Conservation (phyloP, 768 basidiomycete species). For the Macrolepiota albuminosa region DNA sequence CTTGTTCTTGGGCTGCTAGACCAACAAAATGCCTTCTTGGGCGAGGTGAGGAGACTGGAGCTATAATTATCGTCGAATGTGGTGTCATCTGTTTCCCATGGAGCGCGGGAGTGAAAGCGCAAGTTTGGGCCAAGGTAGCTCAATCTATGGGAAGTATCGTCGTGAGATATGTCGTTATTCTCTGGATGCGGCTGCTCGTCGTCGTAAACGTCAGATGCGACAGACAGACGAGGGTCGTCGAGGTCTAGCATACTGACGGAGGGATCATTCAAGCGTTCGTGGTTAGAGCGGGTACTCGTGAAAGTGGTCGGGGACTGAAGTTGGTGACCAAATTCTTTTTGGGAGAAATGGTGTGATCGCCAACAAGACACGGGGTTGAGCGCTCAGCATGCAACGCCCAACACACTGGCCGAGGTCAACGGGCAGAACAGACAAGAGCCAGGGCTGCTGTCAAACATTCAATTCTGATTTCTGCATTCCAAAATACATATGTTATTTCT, state of each 20-base stretch:
- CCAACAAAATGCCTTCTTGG: constrained; percentile 40
- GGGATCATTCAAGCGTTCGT: constrained; percentile 40
- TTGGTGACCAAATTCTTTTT: neutral
- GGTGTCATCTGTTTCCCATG: constrained; percentile 69
- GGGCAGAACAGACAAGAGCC: constrained; percentile 1
- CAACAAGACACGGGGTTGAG: constrained; percentile 43
- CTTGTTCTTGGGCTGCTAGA: constrained; percentile 42
- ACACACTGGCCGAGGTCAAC: constrained; percentile 27
- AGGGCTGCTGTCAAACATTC: neutral
- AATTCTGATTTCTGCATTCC: constrained; percentile 9
- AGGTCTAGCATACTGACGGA: constrained; percentile 52
- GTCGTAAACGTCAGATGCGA: constrained; percentile 22
- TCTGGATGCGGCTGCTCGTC: constrained; percentile 33
- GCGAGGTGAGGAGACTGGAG: constrained; percentile 25
- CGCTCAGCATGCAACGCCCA: constrained; percentile 28
- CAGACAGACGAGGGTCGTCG: constrained; percentile 41
- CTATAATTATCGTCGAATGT: constrained; percentile 44
- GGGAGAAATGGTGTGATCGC: constrained; percentile 14
- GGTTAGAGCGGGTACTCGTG: constrained; percentile 16
- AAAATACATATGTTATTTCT: constrained; percentile 3
- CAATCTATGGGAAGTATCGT: constrained; percentile 47
- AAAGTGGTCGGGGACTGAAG: constrained; percentile 20
- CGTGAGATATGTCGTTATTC: constrained; percentile 21
- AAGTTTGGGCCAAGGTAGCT: constrained; percentile 81
- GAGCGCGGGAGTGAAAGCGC: constrained; percentile 75